Evolutionary conservation across 352 stramenopile species (phyloP), one percentile per base, ranked within the genome.

Genomic region (Phytopythium aichiense): DNA sequence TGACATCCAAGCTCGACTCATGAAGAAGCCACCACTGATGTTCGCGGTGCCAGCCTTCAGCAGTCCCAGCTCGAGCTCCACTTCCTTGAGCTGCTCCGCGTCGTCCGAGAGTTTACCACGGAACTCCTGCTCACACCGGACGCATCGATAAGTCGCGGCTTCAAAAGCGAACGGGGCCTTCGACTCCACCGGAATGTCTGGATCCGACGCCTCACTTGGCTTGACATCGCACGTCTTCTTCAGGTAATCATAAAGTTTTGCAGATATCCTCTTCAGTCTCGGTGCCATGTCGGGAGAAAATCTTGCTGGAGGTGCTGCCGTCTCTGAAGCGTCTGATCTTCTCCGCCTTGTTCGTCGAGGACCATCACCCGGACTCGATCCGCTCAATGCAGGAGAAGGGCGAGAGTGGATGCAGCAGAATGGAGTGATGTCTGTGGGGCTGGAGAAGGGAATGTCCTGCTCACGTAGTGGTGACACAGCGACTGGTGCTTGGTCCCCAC

Each of bases 1-100:
- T 48, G 75, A 69, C 25, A 92, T 84, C 83, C 83, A 92, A 11
- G 69, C 74, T 1, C 81, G 77, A 35, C 83, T 92, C 72, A 92
- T 84, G 33, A 91, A 67, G 30, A 72, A 87, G 3, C 71, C 68
- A 15, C 65, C 65, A 2, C 43, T 8, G 12, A 50, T 72, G 56
- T 11, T 64, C 71, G 52, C 53, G 64, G 22, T 61, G 63, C 63
- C 56, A 73, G 60, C 31, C 50, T 83, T 88, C n/a, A 92, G 58
- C 11, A 92, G 45, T n/a, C 60, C 65, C 16, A 87, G 22, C 42
- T 91, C 83, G 11, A 68, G 49, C 5, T 72, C 56, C 6, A 88
- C 67, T 53, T 88, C 70, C 35, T 79, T 77, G 31, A 90, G 61
- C 18, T 75, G 57, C 54, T 84, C 70, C 1, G 76, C 76, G 37